Conservation (phyloP, 2,329 filamentous ascomycete species). For the Colletotrichum horii region DNA sequence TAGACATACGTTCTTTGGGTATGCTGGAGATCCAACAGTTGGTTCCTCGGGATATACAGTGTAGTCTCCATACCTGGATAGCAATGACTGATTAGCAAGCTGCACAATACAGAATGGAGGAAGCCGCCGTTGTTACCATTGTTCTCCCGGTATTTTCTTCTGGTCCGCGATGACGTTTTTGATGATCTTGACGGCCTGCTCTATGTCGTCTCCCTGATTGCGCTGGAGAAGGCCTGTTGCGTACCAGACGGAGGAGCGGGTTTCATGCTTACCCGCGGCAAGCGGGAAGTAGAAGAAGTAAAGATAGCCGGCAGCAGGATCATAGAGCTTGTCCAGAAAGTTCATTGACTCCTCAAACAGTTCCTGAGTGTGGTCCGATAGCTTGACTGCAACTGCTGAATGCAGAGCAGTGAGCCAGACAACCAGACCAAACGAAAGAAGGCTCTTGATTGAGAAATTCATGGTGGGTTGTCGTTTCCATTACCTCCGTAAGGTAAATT, state of each 20-base stretch:
- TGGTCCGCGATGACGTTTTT: slow-evolving; percentile 57
- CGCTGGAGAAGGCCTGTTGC: slow-evolving; percentile 61
- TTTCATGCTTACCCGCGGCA: slow-evolving; percentile 58
- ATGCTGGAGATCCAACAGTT: slow-evolving; percentile 55
- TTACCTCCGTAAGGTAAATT: not conserved
- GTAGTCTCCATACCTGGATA: slow-evolving; percentile 36
- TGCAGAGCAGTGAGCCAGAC: not conserved
- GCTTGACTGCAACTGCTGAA: not conserved
- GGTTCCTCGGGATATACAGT: slow-evolving; percentile 63
- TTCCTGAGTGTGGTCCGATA: slow-evolving; percentile 33
- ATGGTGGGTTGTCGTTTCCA: not conserved
- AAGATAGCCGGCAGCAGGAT: slow-evolving; percentile 54
- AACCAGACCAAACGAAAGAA: not conserved
- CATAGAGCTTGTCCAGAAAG: slow-evolving; percentile 61
- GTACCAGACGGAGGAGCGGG: slow-evolving; percentile 63
- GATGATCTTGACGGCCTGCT: slow-evolving; percentile 57
- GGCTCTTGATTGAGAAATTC: not conserved
- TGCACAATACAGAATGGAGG: no score
- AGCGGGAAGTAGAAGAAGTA: slow-evolving; percentile 48
- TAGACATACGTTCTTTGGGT: slow-evolving; percentile 35
- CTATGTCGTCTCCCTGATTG: slow-evolving; percentile 52
- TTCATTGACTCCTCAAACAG: slow-evolving; percentile 56
- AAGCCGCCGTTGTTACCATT: not conserved
- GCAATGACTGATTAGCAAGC: slow-evolving; percentile 45
- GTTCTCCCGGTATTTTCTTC: slow-evolving; percentile 52